phyloP scores from a whole-genome alignment of 169 alveolate species.

The Amoebophrya sp. region DNA sequence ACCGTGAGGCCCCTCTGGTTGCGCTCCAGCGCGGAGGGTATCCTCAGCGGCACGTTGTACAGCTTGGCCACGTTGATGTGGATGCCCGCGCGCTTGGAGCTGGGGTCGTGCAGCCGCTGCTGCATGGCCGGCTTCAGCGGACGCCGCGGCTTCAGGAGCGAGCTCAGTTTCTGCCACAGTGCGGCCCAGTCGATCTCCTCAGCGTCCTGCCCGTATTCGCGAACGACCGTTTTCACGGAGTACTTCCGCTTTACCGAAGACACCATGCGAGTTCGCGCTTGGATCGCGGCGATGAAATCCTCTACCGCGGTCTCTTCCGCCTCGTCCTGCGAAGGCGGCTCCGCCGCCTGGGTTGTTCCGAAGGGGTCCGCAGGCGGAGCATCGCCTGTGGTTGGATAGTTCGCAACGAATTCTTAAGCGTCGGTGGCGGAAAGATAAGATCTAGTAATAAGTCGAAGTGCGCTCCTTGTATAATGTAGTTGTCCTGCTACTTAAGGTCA shows the following conservation, averaged over 20 bases:
- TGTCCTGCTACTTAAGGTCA: no score
- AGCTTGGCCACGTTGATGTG: background rate
- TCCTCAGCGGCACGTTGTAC: background rate
- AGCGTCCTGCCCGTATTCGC: background rate
- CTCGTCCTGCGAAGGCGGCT: background rate
- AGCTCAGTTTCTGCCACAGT: background rate
- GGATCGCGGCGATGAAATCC: background rate
- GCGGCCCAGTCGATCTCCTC: constrained; percentile 23
- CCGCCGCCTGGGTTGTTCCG: no score
- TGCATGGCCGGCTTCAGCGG: background rate
- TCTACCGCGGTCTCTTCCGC: background rate
- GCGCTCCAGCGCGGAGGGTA: background rate
- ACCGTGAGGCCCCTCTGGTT: background rate
- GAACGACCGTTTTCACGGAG: background rate
- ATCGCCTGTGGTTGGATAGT: no score
- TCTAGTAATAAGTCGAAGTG: no score
- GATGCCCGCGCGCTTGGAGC: background rate
- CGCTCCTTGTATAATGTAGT: no score
- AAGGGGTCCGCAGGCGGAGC: no score
- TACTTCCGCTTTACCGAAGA: background rate
- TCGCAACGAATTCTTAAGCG: no score
- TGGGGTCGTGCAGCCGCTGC: background rate
- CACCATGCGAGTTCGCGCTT: background rate
- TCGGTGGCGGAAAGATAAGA: no score
- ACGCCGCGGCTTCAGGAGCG: background rate